Evolutionary conservation across 2,329 filamentous ascomycete genomes (phyloP).

Genomic region (Diaporthe ilicicola): DNA sequence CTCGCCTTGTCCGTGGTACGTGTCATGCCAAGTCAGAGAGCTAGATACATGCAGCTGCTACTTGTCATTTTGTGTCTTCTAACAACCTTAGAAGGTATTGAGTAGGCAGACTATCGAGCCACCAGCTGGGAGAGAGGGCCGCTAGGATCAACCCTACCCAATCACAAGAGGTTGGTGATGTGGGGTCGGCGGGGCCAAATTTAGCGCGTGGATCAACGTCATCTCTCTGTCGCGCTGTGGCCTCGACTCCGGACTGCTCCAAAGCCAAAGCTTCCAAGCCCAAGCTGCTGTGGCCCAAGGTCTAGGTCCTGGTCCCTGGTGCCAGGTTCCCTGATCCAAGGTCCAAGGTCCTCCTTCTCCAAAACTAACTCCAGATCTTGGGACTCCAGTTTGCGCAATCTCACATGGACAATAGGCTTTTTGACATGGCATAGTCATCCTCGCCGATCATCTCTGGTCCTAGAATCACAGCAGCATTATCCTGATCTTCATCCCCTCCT

Average conservation of each 20-base stretch:
- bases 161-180: neutral
- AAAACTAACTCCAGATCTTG: conserved; percentile 2
- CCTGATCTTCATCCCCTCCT: neutral
- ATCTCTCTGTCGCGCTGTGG: conserved; percentile 4
- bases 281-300: conserved; percentile 4
- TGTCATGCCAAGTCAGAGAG: neutral
- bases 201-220: conserved; percentile 28
- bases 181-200: conserved; percentile 15
- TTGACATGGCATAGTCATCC: conserved; percentile 10
- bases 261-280: neutral
- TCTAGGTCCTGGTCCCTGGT: neutral
- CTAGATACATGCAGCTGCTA: neutral
- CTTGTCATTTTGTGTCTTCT: too few relatives aligned
- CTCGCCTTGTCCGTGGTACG: neutral
- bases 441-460: conserved; percentile 1
- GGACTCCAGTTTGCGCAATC: neutral
- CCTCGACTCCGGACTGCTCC: neutral
- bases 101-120: neutral
- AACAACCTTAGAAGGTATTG: too few relatives aligned
- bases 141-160: conserved; percentile 8
- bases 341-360: neutral
- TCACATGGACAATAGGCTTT: neutral
- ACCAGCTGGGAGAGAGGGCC: neutral
- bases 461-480: conserved; percentile 10
- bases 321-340: neutral